Percentiles rank a stretch among this genome's conserved stretches.
Conservation (phyloP, 192 early-diverging fungal species). For the Gryganskiella cystojenkinii region DNA sequence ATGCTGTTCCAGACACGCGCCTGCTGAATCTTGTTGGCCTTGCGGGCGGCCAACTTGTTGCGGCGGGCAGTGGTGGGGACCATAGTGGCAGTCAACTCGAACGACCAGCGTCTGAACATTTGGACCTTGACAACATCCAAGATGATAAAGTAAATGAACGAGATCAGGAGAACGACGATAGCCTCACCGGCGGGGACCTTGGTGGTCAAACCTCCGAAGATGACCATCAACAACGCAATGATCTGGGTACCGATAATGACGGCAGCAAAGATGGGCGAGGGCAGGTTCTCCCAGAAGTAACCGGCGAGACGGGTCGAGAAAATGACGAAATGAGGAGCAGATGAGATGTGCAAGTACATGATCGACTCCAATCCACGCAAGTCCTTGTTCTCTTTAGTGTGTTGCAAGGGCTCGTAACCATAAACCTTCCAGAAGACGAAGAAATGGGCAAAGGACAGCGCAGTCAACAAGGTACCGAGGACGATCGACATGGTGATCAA, state of each 20-base stretch:
- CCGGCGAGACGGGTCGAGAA: slow-evolving; percentile 80
- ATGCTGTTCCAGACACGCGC: slow-evolving; percentile 51
- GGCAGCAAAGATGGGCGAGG: slow-evolving; percentile 70
- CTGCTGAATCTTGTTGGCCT: slow-evolving; percentile 52
- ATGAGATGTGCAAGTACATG: slow-evolving; percentile 87
- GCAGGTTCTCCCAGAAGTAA: slow-evolving; percentile 80
- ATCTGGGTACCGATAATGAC: slow-evolving; percentile 84
- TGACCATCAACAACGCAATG: slow-evolving; percentile 76
- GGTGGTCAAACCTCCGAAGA: slow-evolving; percentile 19
- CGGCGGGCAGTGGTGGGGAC: slow-evolving; percentile 71
- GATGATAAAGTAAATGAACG: slow-evolving; percentile 74
- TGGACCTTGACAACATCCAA: slow-evolving; percentile 21
- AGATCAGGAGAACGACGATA: slow-evolving; percentile 68
- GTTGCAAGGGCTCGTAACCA: slow-evolving; percentile 57
- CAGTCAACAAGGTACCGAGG: slow-evolving; percentile 73
- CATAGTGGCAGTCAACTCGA: slow-evolving; percentile 81
- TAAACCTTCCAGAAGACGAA: slow-evolving; percentile 53
- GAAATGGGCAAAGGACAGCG: slow-evolving; percentile 70
- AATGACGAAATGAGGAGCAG: slow-evolving; percentile 85
- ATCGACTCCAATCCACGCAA: slow-evolving; percentile 70
- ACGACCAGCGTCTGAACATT: slow-evolving; percentile 79
- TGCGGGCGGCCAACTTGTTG: slow-evolving; percentile 59
- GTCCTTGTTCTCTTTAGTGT: slow-evolving; percentile 22
- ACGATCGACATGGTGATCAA: slow-evolving; percentile 76
- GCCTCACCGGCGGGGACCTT: slow-evolving; percentile 69